These are phyloP conservation scores for Lagerstroemia speciosa DNA, from an alignment of 345 rosid species.

Conservation along the genomic window DNA sequence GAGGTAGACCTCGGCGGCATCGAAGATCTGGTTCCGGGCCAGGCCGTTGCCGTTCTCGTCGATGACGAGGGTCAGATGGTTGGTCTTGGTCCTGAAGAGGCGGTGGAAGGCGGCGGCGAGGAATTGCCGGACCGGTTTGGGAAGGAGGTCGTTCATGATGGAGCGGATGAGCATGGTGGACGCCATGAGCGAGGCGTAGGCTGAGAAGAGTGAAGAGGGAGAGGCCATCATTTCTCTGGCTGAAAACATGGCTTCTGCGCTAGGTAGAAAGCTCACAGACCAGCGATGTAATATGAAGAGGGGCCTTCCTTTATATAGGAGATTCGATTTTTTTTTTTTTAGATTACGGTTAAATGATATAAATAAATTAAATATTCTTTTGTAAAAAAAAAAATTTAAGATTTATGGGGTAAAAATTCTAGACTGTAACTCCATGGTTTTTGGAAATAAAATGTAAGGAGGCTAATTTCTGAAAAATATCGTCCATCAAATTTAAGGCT, in stretches of 20 bases:
- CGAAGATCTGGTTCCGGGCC: constrained; percentile 26
- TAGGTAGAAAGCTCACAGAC: too few species aligned
- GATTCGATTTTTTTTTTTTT: too few species aligned
- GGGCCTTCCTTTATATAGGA: too few species aligned
- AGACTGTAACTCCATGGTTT: too few species aligned
- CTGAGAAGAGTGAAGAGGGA: background rate
- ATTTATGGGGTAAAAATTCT: too few species aligned
- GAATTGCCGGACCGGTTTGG: background rate
- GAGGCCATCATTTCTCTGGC: background rate
- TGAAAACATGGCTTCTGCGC: background rate
- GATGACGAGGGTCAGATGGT: constrained; percentile 24
- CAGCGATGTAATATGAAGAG: too few species aligned
- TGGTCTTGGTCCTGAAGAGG: background rate
- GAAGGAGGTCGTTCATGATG: background rate
- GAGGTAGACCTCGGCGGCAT: constrained; percentile 31
- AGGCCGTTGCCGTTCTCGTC: constrained; percentile 39
- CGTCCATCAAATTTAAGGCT: too few species aligned
- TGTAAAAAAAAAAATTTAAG: too few species aligned
- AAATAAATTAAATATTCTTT: too few species aligned
- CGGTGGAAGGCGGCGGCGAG: background rate
- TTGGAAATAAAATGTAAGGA: too few species aligned
- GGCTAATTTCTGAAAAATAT: too few species aligned
- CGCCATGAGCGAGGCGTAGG: background rate
- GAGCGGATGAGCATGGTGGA: background rate
- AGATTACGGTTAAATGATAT: too few species aligned